Percentiles rank a stretch among this genome's conserved stretches.
phyloP scores from a whole-genome alignment of 371 early-diverging fungal genomes.

The Lichtheimia ramosa region DNA sequence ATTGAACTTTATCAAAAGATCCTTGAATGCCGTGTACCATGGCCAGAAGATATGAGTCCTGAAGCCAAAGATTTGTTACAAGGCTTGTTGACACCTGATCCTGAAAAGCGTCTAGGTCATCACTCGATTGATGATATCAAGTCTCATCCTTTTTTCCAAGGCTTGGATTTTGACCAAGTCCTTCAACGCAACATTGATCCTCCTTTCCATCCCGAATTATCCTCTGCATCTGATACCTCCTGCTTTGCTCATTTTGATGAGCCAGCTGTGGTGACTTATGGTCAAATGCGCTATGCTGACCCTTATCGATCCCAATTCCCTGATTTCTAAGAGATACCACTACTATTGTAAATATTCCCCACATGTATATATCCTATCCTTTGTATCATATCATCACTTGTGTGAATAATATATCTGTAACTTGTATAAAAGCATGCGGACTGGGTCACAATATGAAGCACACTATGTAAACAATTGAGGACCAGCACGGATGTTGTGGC shows the following conservation, averaged over 20 bases:
- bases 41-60: constrained; percentile 87
- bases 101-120: too few species aligned
- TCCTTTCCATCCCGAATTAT: constrained; percentile 87
- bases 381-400: neutral
- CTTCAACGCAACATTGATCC: constrained; percentile 73
- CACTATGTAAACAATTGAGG: too few species aligned
- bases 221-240: constrained; percentile 86
- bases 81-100: constrained; percentile 82
- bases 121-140: constrained; percentile 88
- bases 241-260: constrained; percentile 94
- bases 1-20: constrained; percentile 81
- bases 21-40: constrained; percentile 68
- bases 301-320: constrained; percentile 45
- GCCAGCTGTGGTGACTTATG: constrained; percentile 60
- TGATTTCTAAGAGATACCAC: constrained; percentile 25
- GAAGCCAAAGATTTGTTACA: constrained; percentile 88
- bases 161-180: constrained; percentile 88
- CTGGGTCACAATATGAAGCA: too few species aligned
- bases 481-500: too few species aligned
- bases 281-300: constrained; percentile 25
- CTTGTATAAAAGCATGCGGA: too few species aligned
- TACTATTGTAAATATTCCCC: too few species aligned
- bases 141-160: constrained; percentile 93
- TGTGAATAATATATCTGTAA: too few species aligned
- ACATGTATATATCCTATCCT: neutral